Base-by-base conservation (phyloP, 1,284 basidiomycete species). In the Clitocybe nebularis region DNA sequence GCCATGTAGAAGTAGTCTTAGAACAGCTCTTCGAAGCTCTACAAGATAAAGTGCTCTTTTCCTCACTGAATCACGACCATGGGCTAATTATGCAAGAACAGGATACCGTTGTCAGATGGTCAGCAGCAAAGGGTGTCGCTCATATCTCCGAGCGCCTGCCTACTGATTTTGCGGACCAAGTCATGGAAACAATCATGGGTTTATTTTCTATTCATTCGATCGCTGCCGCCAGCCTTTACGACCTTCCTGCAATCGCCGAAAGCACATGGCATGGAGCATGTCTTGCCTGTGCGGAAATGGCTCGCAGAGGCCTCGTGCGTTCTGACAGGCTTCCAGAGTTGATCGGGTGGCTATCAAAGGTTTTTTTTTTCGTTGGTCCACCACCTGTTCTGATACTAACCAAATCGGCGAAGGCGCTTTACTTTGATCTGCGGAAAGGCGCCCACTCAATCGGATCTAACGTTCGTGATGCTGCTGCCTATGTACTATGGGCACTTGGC, bases 71-170 rank as follows among this genome's bases (percentile, higher is more conserved):
- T 29, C 29, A 34, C 20, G 40, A 28, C 43, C 7, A 14, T 20
- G 5, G n/a, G 26, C 14, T n/a, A 17, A 30, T 17, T 5, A 21
- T 2, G 22, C 28, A 17, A 36, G 24, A 16, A 28, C 53, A 96
- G 91, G 94, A 98, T 58, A 97, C 96, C 0, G 72, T 93, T 21
- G 93, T 99, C 14, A 87, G 96, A 35, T 99, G 93, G 77, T 93
- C 94, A 7, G 81, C 91, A 2, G 91, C 96, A 4, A 99, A 99
- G 63, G 92, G 91, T 19, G 69, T 98, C 8, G 89, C 93, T 4
- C 82, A 93, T 5, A 77, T 99, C 29, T 78, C 90, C 1, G 83
- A 88, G 48, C 76, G 88, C 10, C 75, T 99, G 0, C 90, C 95
- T 1, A 46, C 62, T 0, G 81, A 84, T 9, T 87, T 94, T 54